phyloP scores from a whole-genome alignment of 1,284 basidiomycete genomes.

The Cryptococcus hybrid region DNA sequence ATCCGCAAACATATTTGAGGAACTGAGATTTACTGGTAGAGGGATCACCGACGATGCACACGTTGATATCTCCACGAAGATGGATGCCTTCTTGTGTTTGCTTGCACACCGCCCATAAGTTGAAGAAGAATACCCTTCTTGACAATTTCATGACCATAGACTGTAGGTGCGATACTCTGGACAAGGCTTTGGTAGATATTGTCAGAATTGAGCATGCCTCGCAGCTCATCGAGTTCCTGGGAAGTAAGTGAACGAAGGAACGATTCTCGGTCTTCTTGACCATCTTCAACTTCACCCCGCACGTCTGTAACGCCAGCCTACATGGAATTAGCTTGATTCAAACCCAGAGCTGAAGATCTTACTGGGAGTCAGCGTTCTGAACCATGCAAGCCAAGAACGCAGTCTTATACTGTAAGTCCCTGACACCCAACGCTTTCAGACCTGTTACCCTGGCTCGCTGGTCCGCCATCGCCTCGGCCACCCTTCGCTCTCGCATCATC shows the following conservation, averaged over 20 bases:
- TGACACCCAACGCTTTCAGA: slow-evolving; percentile 88
- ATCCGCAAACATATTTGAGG: slow-evolving; percentile 99
- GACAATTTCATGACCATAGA: slow-evolving; percentile 96
- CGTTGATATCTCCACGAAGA: slow-evolving; percentile 95
- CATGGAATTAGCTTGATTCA: not conserved
- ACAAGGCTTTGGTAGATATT: slow-evolving; percentile 95
- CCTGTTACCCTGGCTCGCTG: slow-evolving; percentile 83
- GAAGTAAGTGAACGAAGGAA: slow-evolving; percentile 87
- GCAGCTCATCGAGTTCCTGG: slow-evolving; percentile 92
- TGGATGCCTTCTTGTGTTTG: slow-evolving; percentile 95
- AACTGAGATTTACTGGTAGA: slow-evolving; percentile 98
- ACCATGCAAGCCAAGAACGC: slow-evolving; percentile 99
- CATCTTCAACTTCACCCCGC: slow-evolving; percentile 80
- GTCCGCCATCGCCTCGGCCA: slow-evolving; percentile 63
- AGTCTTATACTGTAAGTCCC: slow-evolving; percentile 97
- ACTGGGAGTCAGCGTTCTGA: slow-evolving; percentile 80
- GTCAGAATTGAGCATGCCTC: slow-evolving; percentile 86
- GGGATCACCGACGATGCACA: slow-evolving; percentile 97
- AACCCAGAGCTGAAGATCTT: slow-evolving; percentile 39
- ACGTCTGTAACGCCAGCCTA: slow-evolving; percentile 72
- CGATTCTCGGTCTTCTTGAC: slow-evolving; percentile 68
- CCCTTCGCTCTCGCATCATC: slow-evolving; percentile 81
- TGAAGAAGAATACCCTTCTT: slow-evolving; percentile 98
- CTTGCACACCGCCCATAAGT: slow-evolving; percentile 99
- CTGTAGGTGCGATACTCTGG: slow-evolving; percentile 93